These are phyloP conservation scores for Austroboletus novae-zelandiae DNA, from an alignment of 1,284 basidiomycete species.

Conservation along the genomic window DNA sequence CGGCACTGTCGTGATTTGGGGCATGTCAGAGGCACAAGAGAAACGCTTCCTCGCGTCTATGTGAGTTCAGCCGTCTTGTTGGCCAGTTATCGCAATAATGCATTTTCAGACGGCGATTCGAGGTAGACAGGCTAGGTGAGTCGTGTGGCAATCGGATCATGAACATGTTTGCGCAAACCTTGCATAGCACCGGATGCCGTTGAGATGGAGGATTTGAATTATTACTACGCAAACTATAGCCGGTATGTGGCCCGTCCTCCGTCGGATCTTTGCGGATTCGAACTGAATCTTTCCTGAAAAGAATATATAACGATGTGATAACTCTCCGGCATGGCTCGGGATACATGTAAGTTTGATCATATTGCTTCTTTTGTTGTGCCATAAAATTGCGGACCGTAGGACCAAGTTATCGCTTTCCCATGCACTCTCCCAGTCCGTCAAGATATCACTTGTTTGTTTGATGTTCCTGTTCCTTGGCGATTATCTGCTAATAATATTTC, in stretches of 20 bases:
- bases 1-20: constrained; percentile 95
- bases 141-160: constrained; percentile 4
- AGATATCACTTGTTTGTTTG: constrained; percentile 77
- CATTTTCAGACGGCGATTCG: constrained; percentile 77
- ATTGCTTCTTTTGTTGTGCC: constrained; percentile 16
- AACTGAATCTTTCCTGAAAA: constrained; percentile 30
- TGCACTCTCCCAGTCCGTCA: constrained; percentile 93
- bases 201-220: constrained; percentile 97
- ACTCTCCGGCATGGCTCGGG: constrained; percentile 92
- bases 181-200: constrained; percentile 70
- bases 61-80: constrained; percentile 46
- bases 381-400: constrained; percentile 45
- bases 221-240: constrained; percentile 96
- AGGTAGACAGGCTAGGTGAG: constrained; percentile 82
- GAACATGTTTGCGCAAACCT: constrained; percentile 6
- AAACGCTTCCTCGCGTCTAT: constrained; percentile 85
- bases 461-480: constrained; percentile 13
- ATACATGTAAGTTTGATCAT: constrained; percentile 72
- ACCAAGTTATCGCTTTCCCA: constrained; percentile 95
- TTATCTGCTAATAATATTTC: not conserved
- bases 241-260: constrained; percentile 50
- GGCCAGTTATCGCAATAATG: constrained; percentile 10
- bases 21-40: constrained; percentile 93
- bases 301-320: constrained; percentile 98
- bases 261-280: constrained; percentile 8